Percentiles rank a stretch among this genome's conserved stretches.
Conservation (phyloP, 192 early-diverging fungal species). For the Backusella liffmaniae region DNA sequence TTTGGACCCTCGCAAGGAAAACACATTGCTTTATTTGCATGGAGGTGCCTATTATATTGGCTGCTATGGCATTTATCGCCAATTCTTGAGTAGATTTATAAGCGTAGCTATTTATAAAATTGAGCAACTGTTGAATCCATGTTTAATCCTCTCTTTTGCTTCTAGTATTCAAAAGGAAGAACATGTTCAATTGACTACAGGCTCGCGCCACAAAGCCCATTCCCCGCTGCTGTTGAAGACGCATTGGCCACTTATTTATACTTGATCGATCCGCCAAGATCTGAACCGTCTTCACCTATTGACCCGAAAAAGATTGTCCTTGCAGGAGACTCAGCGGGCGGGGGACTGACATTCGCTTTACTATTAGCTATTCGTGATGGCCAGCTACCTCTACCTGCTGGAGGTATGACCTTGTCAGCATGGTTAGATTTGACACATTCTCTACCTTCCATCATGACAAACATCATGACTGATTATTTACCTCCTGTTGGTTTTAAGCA, state of each 20-base stretch:
- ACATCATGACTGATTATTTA: constrained; percentile 41
- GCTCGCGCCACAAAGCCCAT: constrained; percentile 75
- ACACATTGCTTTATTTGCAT: constrained; percentile 72
- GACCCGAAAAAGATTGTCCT: constrained; percentile 58
- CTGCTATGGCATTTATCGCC: constrained; percentile 38
- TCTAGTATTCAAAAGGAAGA: constrained; percentile 21
- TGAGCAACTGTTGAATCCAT: not conserved
- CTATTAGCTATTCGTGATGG: constrained; percentile 58
- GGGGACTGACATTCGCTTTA: constrained; percentile 55
- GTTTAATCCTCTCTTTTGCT: not conserved
- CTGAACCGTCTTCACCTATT: constrained; percentile 43
- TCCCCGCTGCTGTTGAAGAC: constrained; percentile 83
- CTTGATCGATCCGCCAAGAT: constrained; percentile 52
- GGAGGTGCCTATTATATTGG: constrained; percentile 68
- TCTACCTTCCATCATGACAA: constrained; percentile 39
- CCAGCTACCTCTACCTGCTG: constrained; percentile 54
- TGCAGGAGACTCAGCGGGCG: constrained; percentile 71
- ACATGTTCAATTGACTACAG: constrained; percentile 64
- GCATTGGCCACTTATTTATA: constrained; percentile 72
- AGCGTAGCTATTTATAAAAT: constrained; percentile 24
- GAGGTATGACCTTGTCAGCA: constrained; percentile 56
- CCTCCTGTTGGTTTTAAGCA: constrained; percentile 48
- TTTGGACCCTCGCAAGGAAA: constrained; percentile 31
- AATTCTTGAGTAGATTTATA: constrained; percentile 45
- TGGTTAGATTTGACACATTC: constrained; percentile 62